Base-by-base conservation (phyloP, 495 filamentous ascomycete genomes). In the Aspergillus incahuasiensis region DNA sequence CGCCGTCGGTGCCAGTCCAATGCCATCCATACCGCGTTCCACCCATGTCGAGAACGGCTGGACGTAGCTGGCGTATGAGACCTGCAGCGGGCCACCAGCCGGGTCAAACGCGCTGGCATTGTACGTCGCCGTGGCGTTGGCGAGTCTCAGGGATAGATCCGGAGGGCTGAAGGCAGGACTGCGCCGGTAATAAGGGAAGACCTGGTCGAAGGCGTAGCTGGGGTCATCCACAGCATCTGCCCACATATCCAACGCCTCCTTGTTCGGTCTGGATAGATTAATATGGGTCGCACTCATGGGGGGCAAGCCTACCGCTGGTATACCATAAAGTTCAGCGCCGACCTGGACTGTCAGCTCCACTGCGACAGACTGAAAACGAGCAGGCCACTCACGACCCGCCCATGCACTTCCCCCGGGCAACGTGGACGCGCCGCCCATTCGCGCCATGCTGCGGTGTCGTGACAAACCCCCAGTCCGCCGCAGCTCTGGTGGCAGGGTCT, bases 111-210 rank as follows among this genome's bases (percentile, higher is more conserved):
- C 69, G 15, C 52, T 53, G 6, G 57, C 15, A 51, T 81, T 68
- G 48, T 77, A 86, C 9, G 55, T 43, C 0, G 74, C 60, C 0
- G 77, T 77, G 0, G 75, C 73, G 59, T 81, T 84, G 16, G 59
- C 28, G 2, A 60, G 58, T 20, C 74, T 68, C 1, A 35, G 28
- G 0, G 54, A 49, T 4, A n/a, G 54, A 28, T 81, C 67, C 0
- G 83, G 84, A 0, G 77, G 66, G 0, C 81, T 83, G 62, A 84
- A 82, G 0, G 72, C 55, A 0, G 73, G 50, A 44, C 73, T 79
- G 42, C 78, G 79, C 55, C 84, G 65, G 54, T 78, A 87, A 56
- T 74, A 83, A 0, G 80, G 80, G 0, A 83, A 66, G 0, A 82
- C 52, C 6, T 76, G 69, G 8, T 81, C 71, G 28, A 71, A 87